These are phyloP conservation scores for Sphagnum contortum DNA, from an alignment of 225 moss, liverwort and hornwort genomes.

Conservation along the genomic window DNA sequence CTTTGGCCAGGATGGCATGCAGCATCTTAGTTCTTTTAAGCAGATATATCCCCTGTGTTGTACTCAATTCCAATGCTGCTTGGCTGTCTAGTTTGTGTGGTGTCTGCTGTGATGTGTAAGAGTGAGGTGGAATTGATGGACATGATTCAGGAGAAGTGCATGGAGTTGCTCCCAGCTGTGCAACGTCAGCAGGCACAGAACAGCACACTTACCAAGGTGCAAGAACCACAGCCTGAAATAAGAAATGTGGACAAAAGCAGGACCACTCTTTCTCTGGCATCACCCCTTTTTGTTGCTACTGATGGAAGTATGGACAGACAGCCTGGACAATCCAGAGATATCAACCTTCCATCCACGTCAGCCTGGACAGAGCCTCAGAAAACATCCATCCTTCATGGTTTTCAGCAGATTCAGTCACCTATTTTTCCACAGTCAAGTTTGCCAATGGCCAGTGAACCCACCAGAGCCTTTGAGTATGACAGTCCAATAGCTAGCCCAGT, in stretches of 20 bases:
- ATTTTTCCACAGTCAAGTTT: constrained; percentile 25
- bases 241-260: constrained; percentile 39
- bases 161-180: constrained; percentile 75
- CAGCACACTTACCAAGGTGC: constrained; percentile 25
- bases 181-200: constrained; percentile 64
- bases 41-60: too few species aligned
- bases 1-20: too few species aligned
- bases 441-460: constrained; percentile 21
- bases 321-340: constrained; percentile 35
- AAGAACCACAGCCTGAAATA: constrained; percentile 23
- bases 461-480: constrained; percentile 21
- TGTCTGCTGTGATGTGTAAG: too few species aligned
- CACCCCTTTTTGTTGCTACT: constrained; percentile 36
- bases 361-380: constrained; percentile 52
- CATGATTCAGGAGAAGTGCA: constrained; percentile 62
- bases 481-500: constrained; percentile 29
- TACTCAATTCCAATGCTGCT: too few species aligned
- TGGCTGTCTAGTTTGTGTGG: too few species aligned
- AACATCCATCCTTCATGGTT: constrained; percentile 48
- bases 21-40: too few species aligned
- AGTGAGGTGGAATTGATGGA: neutral
- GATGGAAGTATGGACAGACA: constrained; percentile 20
- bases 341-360: constrained; percentile 49
- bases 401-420: constrained; percentile 24
- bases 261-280: constrained; percentile 27